Evolutionary conservation across 2,329 filamentous ascomycete species (phyloP), one percentile per base, ranked within the genome.

Genomic region (Xylaria sp.): DNA sequence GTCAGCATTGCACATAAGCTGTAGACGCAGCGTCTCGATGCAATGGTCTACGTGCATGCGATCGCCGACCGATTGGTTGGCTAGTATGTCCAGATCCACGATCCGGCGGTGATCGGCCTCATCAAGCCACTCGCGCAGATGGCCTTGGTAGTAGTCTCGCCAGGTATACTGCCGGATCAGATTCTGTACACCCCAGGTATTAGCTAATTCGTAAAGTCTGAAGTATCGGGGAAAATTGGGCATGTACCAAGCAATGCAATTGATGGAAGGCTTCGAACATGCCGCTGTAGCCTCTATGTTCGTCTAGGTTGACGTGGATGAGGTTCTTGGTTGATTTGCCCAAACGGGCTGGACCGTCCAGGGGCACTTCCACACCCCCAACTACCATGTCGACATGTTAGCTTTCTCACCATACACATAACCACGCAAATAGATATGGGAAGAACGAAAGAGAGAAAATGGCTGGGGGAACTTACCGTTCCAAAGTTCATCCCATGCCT

Each of bases 31-130:
- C 31, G 60, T 44, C 31, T 67, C 65, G 28, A 67, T 67, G 23
- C 65, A 67, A 31, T 67, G 65, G n/a, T 67, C 65, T 5, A 67
- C 65, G 6, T 67, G 65, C 46, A 67, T 59, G 46, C 65, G 65
- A 15, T 67, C 65, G 3, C 46, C 36, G 17, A 60, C 48, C 3
- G 33, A 64, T 17, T 15, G 7, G 10, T 54, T 28, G 9, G 28
- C 54, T 9, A 38, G 26, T 3, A 67, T 28, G 20, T 67, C 46
- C 10, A 67, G 20, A n/a, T 67, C 60, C 9, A 64, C 60, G 2
- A 60, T 26, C 20, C 15, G 6, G 6, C 28, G 56, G 15, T 58
- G 20, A 9, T 59, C 13, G 6, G 28, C 40, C 33, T 38, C 31
- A 31, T 33, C 42, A 17, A 44, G 46, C 60, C 61, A 67, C 9